Evolutionary conservation across 2,329 filamentous ascomycete genomes (phyloP), one percentile per base, ranked within the genome.

Genomic region (Volutella citrinella): DNA sequence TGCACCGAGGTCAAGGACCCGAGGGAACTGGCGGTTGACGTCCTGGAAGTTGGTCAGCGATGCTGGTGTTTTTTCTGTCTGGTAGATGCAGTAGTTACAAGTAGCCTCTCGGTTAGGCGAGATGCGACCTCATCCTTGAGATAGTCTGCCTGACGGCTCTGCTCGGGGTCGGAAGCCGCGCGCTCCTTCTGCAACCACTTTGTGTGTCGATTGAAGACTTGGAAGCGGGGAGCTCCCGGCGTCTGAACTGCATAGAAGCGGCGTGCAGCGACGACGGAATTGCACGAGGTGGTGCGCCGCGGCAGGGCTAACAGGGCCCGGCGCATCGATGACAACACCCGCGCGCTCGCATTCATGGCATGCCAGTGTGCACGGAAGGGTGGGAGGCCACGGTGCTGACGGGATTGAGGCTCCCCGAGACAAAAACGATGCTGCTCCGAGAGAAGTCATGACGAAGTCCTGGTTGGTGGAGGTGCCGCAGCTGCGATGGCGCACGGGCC

Each of bases 121-220:
- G 74, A 71, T 31, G 93, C 93, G 5, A 96, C 84, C 60, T 97
- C 91, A 57, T 97, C 89, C 59, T 90, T 89, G 36, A 98, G 69
- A 57, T 97, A 97, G 65, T 97, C 93, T 16, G 88, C 84, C 52
- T 86, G 77, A 12, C 91, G 77, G 57, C 89, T 89, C 44, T 74
- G 64, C 45, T 87, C 78, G 9, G 76, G 68, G 56, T 91, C 71
- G 27, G 70, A 59, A 1, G 87, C 90, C 2, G 89, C 85, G 42
- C 91, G 79, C 61, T 97, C 89, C 61, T 88, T 94, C 60, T 98
- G 93, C 30, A 93, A 68, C 72, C 86, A 90, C 72, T 98, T 98
- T 15, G 82, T 79, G 49, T 78, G 77, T 42, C 82, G 78, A 64
- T 95, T 94, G 77, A 98, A 98, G 60, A 98, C 86, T 49, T 96